Evolutionary conservation across 768 basidiomycete genomes (phyloP).

Genomic region (Lepiota venenata): DNA sequence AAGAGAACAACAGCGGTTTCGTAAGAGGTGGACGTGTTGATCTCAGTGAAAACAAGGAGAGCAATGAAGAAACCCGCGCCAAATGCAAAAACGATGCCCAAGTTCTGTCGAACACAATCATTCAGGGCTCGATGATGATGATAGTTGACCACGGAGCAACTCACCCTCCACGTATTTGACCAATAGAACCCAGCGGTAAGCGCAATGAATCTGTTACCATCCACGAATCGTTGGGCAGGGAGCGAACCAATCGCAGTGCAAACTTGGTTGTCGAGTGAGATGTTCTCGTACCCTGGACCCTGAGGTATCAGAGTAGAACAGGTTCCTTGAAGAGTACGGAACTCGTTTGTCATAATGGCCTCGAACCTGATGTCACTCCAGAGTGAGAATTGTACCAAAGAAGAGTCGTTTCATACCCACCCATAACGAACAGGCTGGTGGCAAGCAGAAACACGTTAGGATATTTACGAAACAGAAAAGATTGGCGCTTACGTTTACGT

Average conservation of each 20-base stretch:
- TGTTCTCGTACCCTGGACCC: conserved; percentile 58
- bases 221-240: conserved; percentile 53
- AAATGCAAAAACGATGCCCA: conserved; percentile 68
- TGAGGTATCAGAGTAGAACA: conserved; percentile 58
- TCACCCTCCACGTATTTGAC: conserved; percentile 38
- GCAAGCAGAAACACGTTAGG: conserved; percentile 12
- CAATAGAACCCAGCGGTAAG: conserved; percentile 45
- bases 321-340: conserved; percentile 60
- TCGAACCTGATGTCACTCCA: conserved; percentile 60
- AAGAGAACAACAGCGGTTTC: conserved; percentile 51
- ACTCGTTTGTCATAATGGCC: conserved; percentile 76
- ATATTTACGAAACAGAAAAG: neutral
- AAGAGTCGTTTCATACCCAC: conserved; percentile 9
- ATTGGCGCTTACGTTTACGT: conserved; percentile 45
- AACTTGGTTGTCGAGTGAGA: conserved; percentile 62
- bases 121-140: neutral
- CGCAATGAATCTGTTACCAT: conserved; percentile 50
- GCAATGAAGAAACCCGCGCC: conserved; percentile 50
- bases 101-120: conserved; percentile 38
- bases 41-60: conserved; percentile 58
- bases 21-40: conserved; percentile 34
- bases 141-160: too few species aligned
- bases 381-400: too few species aligned
- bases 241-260: conserved; percentile 67
- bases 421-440: conserved; percentile 16